phyloP scores from a whole-genome alignment of 805 yeast genomes.

The Kodamaea hsintzibuensis region DNA sequence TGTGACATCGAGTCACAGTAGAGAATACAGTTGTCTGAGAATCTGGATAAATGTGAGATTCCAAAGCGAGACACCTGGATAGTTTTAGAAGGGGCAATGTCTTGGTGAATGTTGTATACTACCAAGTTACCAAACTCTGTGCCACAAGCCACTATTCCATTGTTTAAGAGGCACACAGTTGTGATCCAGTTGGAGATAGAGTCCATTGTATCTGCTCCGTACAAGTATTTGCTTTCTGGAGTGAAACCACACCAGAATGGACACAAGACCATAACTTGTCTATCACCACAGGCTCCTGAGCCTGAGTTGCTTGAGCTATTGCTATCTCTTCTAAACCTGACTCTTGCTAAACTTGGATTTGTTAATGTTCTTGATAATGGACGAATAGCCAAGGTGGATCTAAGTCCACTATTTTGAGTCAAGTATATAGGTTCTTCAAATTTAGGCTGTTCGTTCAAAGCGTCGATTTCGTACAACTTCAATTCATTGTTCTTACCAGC shows the following conservation, averaged over 20 bases:
- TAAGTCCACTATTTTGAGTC: constrained; percentile 5
- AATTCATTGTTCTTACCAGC: constrained; percentile 31
- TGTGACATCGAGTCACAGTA: constrained; percentile 33
- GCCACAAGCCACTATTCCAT: constrained; percentile 25
- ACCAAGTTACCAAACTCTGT: constrained; percentile 32
- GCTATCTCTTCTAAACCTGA: constrained; percentile 1
- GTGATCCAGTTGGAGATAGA: constrained; percentile 23
- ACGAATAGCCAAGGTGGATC: constrained; percentile 2
- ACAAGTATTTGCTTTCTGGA: constrained; percentile 10
- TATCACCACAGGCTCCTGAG: constrained; percentile 3
- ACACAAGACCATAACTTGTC: constrained; percentile 13
- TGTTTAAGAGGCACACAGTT: constrained; percentile 19
- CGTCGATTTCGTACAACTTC: constrained; percentile 24
- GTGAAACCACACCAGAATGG: constrained; percentile 18
- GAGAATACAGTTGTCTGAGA: constrained; percentile 20
- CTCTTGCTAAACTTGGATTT: constrained; percentile 1
- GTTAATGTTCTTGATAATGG: neutral
- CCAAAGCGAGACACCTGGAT: constrained; percentile 27
- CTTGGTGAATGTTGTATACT: constrained; percentile 19
- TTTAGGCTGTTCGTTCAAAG: constrained; percentile 4
- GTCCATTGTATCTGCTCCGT: constrained; percentile 12
- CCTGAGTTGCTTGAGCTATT: neutral
- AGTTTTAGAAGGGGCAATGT: constrained; percentile 14
- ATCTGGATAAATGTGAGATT: constrained; percentile 19
- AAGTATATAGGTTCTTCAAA: neutral